Percentiles rank a stretch among this genome's conserved stretches.
Conservation (phyloP, 768 basidiomycete genomes). For the Suillus variegatus region DNA sequence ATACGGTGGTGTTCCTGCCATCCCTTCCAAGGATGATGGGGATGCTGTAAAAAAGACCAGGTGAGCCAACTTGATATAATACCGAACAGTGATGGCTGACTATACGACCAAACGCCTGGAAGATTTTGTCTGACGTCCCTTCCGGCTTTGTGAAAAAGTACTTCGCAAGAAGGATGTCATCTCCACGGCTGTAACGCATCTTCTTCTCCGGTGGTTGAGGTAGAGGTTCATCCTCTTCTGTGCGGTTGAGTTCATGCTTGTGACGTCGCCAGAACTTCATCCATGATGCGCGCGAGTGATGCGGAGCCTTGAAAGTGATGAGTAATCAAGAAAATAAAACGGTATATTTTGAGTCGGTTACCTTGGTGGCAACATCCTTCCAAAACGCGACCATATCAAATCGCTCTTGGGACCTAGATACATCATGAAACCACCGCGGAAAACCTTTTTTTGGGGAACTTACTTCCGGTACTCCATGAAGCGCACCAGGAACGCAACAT, state of each 20-base stretch:
- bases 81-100: slow-evolving; percentile 40
- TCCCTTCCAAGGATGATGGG: slow-evolving; percentile 92
- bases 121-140: slow-evolving; percentile 82
- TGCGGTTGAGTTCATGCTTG: slow-evolving; percentile 76
- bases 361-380: slow-evolving; percentile 77
- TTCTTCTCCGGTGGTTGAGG: slow-evolving; percentile 84
- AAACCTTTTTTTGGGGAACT: slow-evolving; percentile 22
- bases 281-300: slow-evolving; percentile 91
- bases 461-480: slow-evolving; percentile 80
- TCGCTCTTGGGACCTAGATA: slow-evolving; percentile 53
- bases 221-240: slow-evolving; percentile 67
- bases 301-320: slow-evolving; percentile 60
- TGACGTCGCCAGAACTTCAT: slow-evolving; percentile 93
- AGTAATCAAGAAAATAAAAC: slow-evolving; percentile 7
- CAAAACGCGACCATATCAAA: slow-evolving; percentile 78
- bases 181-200: slow-evolving; percentile 79
- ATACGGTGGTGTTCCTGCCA: slow-evolving; percentile 93
- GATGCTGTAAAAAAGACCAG: slow-evolving; percentile 49
- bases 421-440: slow-evolving; percentile 9
- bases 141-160: slow-evolving; percentile 74
- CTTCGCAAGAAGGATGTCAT: slow-evolving; percentile 78
- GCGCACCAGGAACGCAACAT: slow-evolving; percentile 72
- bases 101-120: slow-evolving; percentile 74
- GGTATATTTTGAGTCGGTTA: slow-evolving; percentile 18
- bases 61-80: slow-evolving; percentile 5